Base-by-base conservation (phyloP, 345 rosid species). In the Brassica cretica region DNA sequence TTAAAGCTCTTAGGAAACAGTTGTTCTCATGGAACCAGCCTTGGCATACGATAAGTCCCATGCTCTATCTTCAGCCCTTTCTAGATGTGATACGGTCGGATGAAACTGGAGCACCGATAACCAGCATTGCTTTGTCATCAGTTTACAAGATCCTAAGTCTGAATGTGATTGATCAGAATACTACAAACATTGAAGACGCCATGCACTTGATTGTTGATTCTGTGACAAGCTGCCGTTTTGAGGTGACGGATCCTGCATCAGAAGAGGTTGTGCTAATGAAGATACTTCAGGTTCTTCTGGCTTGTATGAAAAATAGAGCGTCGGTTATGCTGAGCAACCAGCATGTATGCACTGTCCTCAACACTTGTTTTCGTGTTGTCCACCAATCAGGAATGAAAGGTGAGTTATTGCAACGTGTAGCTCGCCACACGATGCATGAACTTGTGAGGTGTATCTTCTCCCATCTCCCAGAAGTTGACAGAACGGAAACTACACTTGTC, bases 181-280 rank as follows among this genome's bases (percentile, higher is more conserved):
- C 96, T 59, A 86, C 84, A 41, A 90, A 87, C 82, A 88, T 95
- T 59, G 99, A 90, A 82, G 99, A 89, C 55, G 94, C 98, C 49
- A 89, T 95, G 97, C 94, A 87, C 72, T 81, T 87, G 91, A 87
- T 95, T 19, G 99, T 95, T 85, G 98, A 93, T 84, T 87, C 97
- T 68, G 98, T 95, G 81, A 95, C 97, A 67, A 91, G 93, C 84
- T 95, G 99, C 76, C 90, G 98, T 71, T 95, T 95, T 83, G 99
- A 95, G 90, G 92, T 91, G 80, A 90, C 96, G 51, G 99, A 95
- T 88, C 96, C 98, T 79, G 92, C 94, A 66, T 93, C 98, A 6
- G 99, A 93, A 81, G 99, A 95, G 86, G 97, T 90, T 64, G 99
- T 93, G 75, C 84, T 95, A 65, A 93, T 93, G 99, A 95, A 95